phyloP scores from a whole-genome alignment of 176 grass and related monocot genomes.

The Carex cristatella region DNA sequence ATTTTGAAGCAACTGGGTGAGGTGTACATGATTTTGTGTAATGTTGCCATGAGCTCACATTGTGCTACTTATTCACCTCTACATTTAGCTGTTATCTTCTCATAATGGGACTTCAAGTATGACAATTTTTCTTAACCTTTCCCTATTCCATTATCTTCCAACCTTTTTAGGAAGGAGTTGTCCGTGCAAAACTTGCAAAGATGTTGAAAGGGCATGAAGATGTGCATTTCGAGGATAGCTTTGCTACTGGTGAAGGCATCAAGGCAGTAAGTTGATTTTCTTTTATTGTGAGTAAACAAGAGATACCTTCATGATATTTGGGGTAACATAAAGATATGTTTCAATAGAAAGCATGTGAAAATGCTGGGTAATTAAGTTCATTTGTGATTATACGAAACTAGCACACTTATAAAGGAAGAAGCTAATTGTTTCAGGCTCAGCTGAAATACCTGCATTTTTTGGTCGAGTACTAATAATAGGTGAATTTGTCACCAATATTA shows the following conservation, averaged over 20 bases:
- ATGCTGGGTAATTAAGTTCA: not conserved
- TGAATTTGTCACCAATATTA: not conserved
- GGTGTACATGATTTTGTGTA: not conserved
- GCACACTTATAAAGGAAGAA: not conserved
- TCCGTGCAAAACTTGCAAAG: conserved; percentile 65
- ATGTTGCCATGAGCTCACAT: not conserved
- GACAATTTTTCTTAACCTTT: conserved; percentile 7
- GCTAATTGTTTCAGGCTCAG: not conserved
- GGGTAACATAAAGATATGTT: not conserved
- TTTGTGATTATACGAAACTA: not conserved
- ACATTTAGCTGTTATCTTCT: not conserved
- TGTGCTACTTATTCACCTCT: not conserved
- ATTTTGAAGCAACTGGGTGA: not conserved
- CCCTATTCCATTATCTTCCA: not conserved
- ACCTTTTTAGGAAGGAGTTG: conserved; percentile 66
- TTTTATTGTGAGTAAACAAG: not conserved
- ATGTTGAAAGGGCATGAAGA: conserved; percentile 73
- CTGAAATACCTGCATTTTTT: not conserved
- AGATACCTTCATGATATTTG: not conserved
- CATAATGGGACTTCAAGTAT: not conserved
- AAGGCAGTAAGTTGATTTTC: conserved; percentile 53
- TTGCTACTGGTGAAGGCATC: conserved; percentile 79
- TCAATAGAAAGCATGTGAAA: not conserved
- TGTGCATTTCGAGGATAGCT: conserved; percentile 82
- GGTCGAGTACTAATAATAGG: not conserved